These are phyloP conservation scores for Xenoacremonium recifei DNA, from an alignment of 2,329 filamentous ascomycete species.

Conservation along the genomic window DNA sequence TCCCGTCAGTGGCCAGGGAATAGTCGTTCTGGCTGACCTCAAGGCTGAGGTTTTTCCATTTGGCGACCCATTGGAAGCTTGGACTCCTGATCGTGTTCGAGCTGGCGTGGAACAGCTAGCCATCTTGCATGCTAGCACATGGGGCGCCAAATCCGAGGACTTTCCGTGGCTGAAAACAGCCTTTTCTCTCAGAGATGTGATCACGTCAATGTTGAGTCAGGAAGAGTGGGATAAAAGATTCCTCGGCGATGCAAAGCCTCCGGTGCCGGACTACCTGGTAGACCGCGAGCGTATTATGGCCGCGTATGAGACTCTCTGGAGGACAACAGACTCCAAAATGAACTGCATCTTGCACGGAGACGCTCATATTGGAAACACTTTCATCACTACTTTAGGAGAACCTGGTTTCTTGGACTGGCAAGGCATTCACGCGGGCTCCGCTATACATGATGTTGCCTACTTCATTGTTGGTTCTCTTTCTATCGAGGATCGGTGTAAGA, in stretches of 20 bases:
- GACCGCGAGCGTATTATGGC: not conserved
- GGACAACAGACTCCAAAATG: not conserved
- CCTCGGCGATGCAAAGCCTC: not conserved
- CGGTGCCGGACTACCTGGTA: conserved; percentile 1
- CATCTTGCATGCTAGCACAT: conserved; percentile 10
- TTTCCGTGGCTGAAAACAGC: conserved; percentile 3
- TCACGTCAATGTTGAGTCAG: not conserved
- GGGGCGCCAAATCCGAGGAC: not conserved
- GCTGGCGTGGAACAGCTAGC: conserved; percentile 9
- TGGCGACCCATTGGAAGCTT: conserved; percentile 4
- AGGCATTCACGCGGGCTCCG: conserved; percentile 2
- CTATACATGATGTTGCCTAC: conserved; percentile 11
- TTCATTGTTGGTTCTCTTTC: conserved; percentile 1
- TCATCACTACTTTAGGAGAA: conserved; percentile 3
- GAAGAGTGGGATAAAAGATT: conserved; percentile 8
- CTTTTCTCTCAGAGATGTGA: conserved; percentile 1
- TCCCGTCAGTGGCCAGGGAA: conserved; percentile 1
- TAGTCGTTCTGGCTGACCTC: conserved; percentile 6
- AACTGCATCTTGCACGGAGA: conserved; percentile 9
- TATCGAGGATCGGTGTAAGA: conserved; percentile 3
- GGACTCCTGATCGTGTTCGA: not conserved
- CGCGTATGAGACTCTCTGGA: conserved; percentile 5
- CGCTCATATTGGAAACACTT: conserved; percentile 7
- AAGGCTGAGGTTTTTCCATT: conserved; percentile 6
- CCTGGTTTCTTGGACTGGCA: conserved; percentile 16